These are phyloP conservation scores for Starmerella sp. DNA, from an alignment of 805 yeast species.

Conservation along the genomic window DNA sequence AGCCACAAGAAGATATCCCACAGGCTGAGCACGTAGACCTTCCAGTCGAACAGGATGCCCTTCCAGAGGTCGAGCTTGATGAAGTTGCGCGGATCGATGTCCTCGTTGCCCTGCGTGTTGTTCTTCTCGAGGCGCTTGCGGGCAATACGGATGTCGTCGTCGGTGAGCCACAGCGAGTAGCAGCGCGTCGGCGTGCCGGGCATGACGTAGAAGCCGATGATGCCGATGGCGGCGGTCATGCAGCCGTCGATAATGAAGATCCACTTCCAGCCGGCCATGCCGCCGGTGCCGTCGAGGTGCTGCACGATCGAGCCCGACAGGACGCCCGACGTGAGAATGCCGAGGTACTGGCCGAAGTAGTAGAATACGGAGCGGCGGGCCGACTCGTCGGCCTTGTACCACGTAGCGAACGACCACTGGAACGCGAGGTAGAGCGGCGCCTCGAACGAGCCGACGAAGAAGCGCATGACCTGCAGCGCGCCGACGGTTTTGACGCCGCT, in stretches of 20 bases:
- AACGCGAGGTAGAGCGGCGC: constrained; percentile 49
- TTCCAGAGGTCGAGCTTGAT: constrained; percentile 42
- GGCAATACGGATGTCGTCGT: constrained; percentile 46
- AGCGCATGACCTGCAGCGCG: constrained; percentile 50
- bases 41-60: constrained; percentile 44
- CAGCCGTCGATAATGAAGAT: constrained; percentile 56
- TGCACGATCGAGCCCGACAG: constrained; percentile 46
- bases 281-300: constrained; percentile 39
- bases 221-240: constrained; percentile 46
- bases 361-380: constrained; percentile 51
- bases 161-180: constrained; percentile 42
- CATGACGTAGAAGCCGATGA: constrained; percentile 42
- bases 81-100: constrained; percentile 20
- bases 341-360: constrained; percentile 52
- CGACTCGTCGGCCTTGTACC: constrained; percentile 46
- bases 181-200: constrained; percentile 59
- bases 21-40: constrained; percentile 43
- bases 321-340: constrained; percentile 52
- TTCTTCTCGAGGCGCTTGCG: constrained; percentile 32
- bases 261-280: constrained; percentile 63
- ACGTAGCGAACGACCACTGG: constrained; percentile 36
- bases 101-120: constrained; percentile 13
- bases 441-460: constrained; percentile 59
- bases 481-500: constrained; percentile 39
- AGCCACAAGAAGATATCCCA: constrained; percentile 54